These are phyloP conservation scores for Ramularia collo-cygni DNA, from an alignment of 2,329 filamentous ascomycete species.

Conservation along the genomic window DNA sequence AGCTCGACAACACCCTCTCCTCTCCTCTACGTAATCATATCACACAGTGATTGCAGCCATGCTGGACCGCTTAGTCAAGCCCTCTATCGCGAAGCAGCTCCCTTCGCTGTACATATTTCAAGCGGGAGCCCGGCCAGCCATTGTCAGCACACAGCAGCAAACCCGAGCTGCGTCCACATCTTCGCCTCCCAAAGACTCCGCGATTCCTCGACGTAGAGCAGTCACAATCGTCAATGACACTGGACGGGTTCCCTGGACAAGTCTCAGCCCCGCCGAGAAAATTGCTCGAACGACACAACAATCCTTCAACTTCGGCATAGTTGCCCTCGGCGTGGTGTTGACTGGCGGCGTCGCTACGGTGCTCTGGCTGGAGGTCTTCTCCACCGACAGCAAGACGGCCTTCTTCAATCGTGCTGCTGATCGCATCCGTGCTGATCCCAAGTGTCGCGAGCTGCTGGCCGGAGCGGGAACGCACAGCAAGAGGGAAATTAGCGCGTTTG, in stretches of 20 bases:
- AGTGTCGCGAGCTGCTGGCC: slow-evolving; percentile 68
- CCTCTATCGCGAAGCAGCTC: slow-evolving; percentile 7
- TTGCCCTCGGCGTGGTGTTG: slow-evolving; percentile 65
- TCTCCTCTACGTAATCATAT: too few relatives aligned
- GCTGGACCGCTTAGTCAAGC: slow-evolving; percentile 10
- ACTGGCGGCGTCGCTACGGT: slow-evolving; percentile 74
- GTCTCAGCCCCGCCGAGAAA: slow-evolving; percentile 71
- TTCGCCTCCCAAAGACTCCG: slow-evolving; percentile 22
- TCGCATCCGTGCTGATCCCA: slow-evolving; percentile 64
- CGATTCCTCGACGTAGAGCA: slow-evolving; percentile 53
- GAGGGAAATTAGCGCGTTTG: slow-evolving; percentile 67
- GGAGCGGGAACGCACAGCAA: slow-evolving; percentile 50
- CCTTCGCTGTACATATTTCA: slow-evolving; percentile 9
- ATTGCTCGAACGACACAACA: slow-evolving; percentile 81
- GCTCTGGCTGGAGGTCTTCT: slow-evolving; percentile 76
- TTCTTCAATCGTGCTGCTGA: slow-evolving; percentile 85
- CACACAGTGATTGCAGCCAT: slow-evolving; percentile 1
- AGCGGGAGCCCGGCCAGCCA: slow-evolving; percentile 5
- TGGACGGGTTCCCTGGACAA: slow-evolving; percentile 71
- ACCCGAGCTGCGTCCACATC: slow-evolving; percentile 18
- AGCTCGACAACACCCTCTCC: too few relatives aligned
- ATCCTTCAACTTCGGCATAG: slow-evolving; percentile 76
- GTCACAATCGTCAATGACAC: slow-evolving; percentile 84
- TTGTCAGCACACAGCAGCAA: slow-evolving; percentile 4
- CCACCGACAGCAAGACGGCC: slow-evolving; percentile 72